Percentiles rank a stretch among this genome's conserved stretches.
phyloP scores from a whole-genome alignment of 768 basidiomycete species.

The Macrolepiota dolichaula region DNA sequence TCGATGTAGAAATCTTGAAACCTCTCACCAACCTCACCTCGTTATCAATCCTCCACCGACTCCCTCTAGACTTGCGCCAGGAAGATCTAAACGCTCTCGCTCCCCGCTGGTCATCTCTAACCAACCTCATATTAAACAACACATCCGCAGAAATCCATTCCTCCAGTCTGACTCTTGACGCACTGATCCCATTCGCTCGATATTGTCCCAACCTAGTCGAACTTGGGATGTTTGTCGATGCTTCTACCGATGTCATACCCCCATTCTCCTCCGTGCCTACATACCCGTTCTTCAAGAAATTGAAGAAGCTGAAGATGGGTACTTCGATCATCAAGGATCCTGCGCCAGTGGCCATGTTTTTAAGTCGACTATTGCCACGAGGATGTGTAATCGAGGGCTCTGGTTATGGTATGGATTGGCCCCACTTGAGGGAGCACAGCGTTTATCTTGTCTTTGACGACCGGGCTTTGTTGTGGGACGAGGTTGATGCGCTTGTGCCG shows the following conservation, averaged over 20 bases:
- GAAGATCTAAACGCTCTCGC: constrained; percentile 42
- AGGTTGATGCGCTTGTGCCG: neutral
- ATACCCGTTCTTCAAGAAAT: constrained; percentile 4
- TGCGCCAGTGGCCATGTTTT: neutral
- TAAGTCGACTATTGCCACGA: constrained; percentile 1
- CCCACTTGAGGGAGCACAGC: neutral
- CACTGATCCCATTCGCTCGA: constrained; percentile 31
- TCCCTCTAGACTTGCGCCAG: constrained; percentile 28
- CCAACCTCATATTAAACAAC: constrained; percentile 33
- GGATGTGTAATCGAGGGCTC: neutral
- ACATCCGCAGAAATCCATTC: constrained; percentile 29
- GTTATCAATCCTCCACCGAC: constrained; percentile 28
- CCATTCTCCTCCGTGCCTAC: neutral
- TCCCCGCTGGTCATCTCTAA: constrained; percentile 35
- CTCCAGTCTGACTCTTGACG: constrained; percentile 25
- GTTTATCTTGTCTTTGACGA: neutral
- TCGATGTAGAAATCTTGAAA: constrained; percentile 23
- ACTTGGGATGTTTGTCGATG: constrained; percentile 33
- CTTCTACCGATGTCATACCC: constrained; percentile 8
- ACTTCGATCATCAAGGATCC: neutral
- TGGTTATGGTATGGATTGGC: constrained; percentile 1
- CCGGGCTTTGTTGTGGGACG: neutral
- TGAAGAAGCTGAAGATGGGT: constrained; percentile 11
- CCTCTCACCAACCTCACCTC: constrained; percentile 25
- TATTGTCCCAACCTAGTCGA: constrained; percentile 28